Conservation (phyloP, 164 flowering plant species). For the Chloranthus sessilifolius region DNA sequence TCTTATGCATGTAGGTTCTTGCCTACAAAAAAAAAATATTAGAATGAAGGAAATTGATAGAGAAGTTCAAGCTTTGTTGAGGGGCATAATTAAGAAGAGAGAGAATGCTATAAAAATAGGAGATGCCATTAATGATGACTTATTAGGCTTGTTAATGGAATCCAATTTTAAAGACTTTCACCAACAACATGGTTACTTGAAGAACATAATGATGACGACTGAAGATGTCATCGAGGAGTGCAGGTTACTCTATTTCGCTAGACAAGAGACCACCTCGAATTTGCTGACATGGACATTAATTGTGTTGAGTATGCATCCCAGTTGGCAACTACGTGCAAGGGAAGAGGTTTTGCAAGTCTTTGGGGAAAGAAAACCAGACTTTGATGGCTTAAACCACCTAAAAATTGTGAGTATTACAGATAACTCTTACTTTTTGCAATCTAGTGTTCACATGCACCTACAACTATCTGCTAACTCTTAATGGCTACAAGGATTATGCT, state of each 20-base stretch:
- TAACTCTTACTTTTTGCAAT: no score
- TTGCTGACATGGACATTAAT: slow-evolving; percentile 43
- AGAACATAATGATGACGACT: slow-evolving; percentile 22
- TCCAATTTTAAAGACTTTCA: slow-evolving; percentile 1
- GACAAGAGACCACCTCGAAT: slow-evolving; percentile 41
- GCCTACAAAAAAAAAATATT: slow-evolving; percentile 13
- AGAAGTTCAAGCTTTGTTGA: slow-evolving; percentile 4
- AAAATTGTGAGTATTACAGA: slow-evolving; percentile 39
- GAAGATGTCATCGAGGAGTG: slow-evolving; percentile 52
- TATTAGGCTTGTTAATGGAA: slow-evolving; percentile 15
- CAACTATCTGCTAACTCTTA: no score
- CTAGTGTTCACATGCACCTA: no score
- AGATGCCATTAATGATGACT: slow-evolving; percentile 8
- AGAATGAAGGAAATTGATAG: slow-evolving; percentile 6
- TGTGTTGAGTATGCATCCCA: slow-evolving; percentile 32
- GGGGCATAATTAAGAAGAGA: slow-evolving; percentile 12
- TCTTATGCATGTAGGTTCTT: slow-evolving; percentile 16
- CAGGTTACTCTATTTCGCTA: slow-evolving; percentile 47
- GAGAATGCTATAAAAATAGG: slow-evolving; percentile 10
- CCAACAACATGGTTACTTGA: background rate
- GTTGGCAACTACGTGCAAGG: slow-evolving; percentile 50
- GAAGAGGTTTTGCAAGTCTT: slow-evolving; percentile 34
- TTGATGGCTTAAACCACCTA: slow-evolving; percentile 27
- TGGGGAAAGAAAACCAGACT: slow-evolving; percentile 21
- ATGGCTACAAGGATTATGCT: no score